Base-by-base conservation (phyloP, 176 grass and related monocot species). In the Rhynchospora breviuscula region DNA sequence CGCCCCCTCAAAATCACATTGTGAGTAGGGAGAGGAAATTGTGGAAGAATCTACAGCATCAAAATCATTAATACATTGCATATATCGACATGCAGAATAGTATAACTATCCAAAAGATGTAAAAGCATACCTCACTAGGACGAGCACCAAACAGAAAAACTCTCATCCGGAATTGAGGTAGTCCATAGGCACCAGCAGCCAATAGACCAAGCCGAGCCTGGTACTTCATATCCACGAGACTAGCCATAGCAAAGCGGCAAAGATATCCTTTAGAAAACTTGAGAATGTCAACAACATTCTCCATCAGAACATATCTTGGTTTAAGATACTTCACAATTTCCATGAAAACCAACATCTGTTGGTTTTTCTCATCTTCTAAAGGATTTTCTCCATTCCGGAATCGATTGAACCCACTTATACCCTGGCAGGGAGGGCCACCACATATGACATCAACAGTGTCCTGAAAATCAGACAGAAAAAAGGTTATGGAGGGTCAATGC, bases 361-460 rank as follows among this genome's bases (percentile, higher is more conserved):
- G 59, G 7, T 98, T 98, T 61, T 98, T 98, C 46, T 94, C 92
- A 15, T 98, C 95, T 14, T 89, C 84, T 2, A 98, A 70, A 11
- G 95, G 92, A 66, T 94, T 81, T 1, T 87, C 8, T 31, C 53
- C 18, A 40, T 98, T 98, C 53, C 95, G 83, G n/a, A 98, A 98
- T n/a, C 92, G 70, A 54, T 98, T 98, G 54, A 95, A 98, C 6
- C 95, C 95, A 51, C 92, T 94, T 0, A 98, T 98, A 0, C 95
- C 95, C 89, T 98, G 92, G 35, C 95, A 98, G 0, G 95, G 95
- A 17, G 95, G 95, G 0, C 92, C 92, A 5, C 95, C 95, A 81
- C 95, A 98, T 0, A 98, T 87, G 6, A 95, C 89, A 74, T 98
- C 95, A 15, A 88, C 95, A 13, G 78, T 86, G 21, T 91, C 92